These are phyloP conservation scores for Entomortierella parvispora DNA, from an alignment of 192 early-diverging fungal genomes.

Conservation along the genomic window DNA sequence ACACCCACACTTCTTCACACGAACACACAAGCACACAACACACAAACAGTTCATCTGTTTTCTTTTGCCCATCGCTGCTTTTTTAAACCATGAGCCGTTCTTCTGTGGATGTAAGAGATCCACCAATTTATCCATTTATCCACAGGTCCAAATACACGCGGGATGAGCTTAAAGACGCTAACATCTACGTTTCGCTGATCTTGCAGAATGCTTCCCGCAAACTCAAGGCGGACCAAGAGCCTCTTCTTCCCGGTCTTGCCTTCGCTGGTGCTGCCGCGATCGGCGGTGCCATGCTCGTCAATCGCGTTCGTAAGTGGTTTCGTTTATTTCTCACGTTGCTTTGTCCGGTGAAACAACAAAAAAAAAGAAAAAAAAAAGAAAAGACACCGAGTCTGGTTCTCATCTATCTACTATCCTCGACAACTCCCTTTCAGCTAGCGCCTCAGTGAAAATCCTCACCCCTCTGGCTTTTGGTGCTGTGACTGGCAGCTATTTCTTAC, in stretches of 20 bases:
- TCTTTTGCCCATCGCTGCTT: no score
- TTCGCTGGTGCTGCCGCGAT: constrained; percentile 35
- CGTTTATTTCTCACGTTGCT: background rate
- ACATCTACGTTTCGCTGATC: background rate
- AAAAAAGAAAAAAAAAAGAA: background rate
- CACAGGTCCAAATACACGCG: no score
- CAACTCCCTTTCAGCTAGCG: constrained; percentile 17
- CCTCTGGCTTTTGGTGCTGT: constrained; percentile 28
- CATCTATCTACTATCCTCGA: no score
- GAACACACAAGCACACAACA: no score
- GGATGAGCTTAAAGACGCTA: no score
- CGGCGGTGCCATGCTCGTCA: constrained; percentile 26
- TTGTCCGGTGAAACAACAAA: background rate
- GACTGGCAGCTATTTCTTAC: constrained; percentile 33
- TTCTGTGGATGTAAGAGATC: no score
- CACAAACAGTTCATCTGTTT: no score
- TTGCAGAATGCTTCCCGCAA: constrained; percentile 4
- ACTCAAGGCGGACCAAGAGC: constrained; percentile 23
- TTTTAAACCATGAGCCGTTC: no score
- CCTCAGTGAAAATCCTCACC: constrained; percentile 32
- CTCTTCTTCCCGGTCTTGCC: constrained; percentile 30
- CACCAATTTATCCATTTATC: no score
- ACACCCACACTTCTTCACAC: no score
- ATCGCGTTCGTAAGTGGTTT: constrained; percentile 24
- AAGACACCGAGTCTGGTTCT: no score